Conservation (phyloP, 2,329 filamentous ascomycete species). For the Xylariaceae sp. region DNA sequence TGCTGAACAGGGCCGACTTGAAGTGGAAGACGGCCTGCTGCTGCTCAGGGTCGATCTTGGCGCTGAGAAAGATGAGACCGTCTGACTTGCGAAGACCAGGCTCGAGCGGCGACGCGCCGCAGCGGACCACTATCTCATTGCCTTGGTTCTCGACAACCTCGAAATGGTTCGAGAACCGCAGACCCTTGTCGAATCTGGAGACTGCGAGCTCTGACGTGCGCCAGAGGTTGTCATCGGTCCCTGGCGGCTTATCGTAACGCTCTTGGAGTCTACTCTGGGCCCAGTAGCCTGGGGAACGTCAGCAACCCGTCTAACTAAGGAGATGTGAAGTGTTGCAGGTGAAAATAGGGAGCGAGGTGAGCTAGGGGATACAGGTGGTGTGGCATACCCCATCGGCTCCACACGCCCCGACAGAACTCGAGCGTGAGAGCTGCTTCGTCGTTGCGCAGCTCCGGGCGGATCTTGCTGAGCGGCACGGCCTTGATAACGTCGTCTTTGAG, state of each 20-base stretch:
- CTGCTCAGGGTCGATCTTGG: slow-evolving; percentile 38
- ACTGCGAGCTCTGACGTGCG: slow-evolving; percentile 37
- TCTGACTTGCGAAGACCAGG: slow-evolving; percentile 39
- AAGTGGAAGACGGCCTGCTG: slow-evolving; percentile 40
- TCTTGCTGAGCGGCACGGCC: slow-evolving; percentile 65
- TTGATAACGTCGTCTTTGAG: slow-evolving; percentile 70
- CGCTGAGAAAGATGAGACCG: slow-evolving; percentile 40
- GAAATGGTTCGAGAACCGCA: slow-evolving; percentile 43
- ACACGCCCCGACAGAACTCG: slow-evolving; percentile 71
- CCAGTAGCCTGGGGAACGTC: slow-evolving; percentile 53
- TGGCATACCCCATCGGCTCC: slow-evolving; percentile 66
- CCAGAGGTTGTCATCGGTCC: slow-evolving; percentile 41
- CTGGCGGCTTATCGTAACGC: slow-evolving; percentile 40
- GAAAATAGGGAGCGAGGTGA: neutral
- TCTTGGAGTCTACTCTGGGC: slow-evolving; percentile 40
- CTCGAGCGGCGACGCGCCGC: slow-evolving; percentile 39
- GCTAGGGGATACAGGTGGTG: neutral
- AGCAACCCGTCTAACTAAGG: neutral
- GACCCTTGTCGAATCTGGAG: slow-evolving; percentile 35
- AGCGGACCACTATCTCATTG: slow-evolving; percentile 40
- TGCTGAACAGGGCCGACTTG: slow-evolving; percentile 41
- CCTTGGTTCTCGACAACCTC: slow-evolving; percentile 41
- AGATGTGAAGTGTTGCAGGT: neutral
- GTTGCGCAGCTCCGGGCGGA: slow-evolving; percentile 69
- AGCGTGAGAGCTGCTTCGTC: slow-evolving; percentile 63